These are phyloP conservation scores for Colletotrichum gigasporum DNA, from an alignment of 2,329 filamentous ascomycete genomes.

Conservation along the genomic window DNA sequence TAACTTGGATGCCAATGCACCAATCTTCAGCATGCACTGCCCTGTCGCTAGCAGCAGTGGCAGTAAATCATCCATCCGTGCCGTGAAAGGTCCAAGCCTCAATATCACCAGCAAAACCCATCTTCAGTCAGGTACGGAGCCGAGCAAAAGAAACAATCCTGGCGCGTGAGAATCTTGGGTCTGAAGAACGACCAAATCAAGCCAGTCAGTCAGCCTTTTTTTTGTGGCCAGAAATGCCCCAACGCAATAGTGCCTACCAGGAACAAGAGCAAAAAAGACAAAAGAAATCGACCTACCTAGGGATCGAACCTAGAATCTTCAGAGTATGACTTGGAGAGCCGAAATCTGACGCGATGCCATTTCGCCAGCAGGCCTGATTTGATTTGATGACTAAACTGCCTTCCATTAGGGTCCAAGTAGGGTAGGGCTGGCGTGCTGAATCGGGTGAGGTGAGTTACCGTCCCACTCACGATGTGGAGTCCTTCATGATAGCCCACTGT, in stretches of 20 bases:
- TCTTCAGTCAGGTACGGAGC: not conserved
- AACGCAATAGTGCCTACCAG: not conserved
- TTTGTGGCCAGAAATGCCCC: too few species aligned
- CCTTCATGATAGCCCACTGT: not conserved
- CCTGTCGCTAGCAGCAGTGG: too few species aligned
- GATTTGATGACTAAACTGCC: rapidly evolving
- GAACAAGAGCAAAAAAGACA: not conserved
- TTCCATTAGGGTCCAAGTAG: not conserved
- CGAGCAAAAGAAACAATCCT: not conserved
- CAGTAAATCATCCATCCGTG: too few species aligned
- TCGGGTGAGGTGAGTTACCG: not conserved
- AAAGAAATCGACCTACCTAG: conserved; percentile 27
- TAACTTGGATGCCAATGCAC: too few species aligned
- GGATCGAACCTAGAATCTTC: conserved; percentile 33
- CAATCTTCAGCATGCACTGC: too few species aligned
- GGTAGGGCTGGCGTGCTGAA: too few species aligned
- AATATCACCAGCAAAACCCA: too few species aligned
- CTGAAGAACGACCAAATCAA: too few species aligned
- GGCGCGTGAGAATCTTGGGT: too few species aligned
- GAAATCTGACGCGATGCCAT: conserved; percentile 33
- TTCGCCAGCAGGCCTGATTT: conserved; percentile 30
- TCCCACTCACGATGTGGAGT: conserved; percentile 11
- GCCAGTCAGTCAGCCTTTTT: too few species aligned
- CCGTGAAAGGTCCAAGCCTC: too few species aligned
- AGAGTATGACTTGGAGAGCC: conserved; percentile 28